Percentiles rank a stretch among this genome's conserved stretches.
These are phyloP conservation scores for Ceratocystis colombiana DNA, from an alignment of 2,329 filamentous ascomycete species.

Conservation along the genomic window DNA sequence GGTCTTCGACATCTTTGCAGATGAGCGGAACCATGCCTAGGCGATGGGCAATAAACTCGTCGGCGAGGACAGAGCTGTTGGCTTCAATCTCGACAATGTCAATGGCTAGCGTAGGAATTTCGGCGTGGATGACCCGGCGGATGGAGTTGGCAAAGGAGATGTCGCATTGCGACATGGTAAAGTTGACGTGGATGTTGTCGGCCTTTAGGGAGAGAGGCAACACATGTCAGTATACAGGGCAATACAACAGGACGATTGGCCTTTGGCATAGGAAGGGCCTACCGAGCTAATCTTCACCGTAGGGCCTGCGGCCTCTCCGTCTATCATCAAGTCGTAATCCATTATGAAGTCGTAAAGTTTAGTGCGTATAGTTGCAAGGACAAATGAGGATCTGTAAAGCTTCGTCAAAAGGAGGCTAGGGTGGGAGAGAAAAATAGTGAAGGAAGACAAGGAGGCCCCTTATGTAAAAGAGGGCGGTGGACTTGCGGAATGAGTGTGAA, in stretches of 20 bases:
- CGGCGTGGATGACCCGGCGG: slow-evolving; percentile 80
- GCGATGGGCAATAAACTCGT: slow-evolving; percentile 91
- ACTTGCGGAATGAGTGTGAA: not conserved
- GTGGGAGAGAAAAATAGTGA: not conserved
- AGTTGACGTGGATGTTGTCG: slow-evolving; percentile 72
- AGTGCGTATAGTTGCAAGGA: not conserved
- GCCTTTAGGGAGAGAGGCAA: slow-evolving; percentile 44
- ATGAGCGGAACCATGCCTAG: slow-evolving; percentile 82
- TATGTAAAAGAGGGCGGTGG: not conserved
- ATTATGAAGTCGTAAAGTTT: slow-evolving; percentile 31
- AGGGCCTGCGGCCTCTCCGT: slow-evolving; percentile 47
- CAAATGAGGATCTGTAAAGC: slow-evolving; percentile 14
- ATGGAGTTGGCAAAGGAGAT: slow-evolving; percentile 87
- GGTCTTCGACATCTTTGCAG: slow-evolving; percentile 69
- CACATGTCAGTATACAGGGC: not conserved
- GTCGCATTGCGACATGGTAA: slow-evolving; percentile 81
- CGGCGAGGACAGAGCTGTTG: slow-evolving; percentile 91
- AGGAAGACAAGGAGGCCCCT: not conserved
- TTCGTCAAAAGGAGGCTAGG: not conserved
- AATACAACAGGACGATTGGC: not conserved
- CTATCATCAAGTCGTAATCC: slow-evolving; percentile 54
- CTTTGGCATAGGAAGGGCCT: slow-evolving; percentile 28
- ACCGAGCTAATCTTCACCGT: slow-evolving; percentile 53
- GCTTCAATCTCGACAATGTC: slow-evolving; percentile 86
- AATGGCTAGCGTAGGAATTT: slow-evolving; percentile 89